Conservation (phyloP, 345 rosid genomes). For the Arabidopsis arenosa region DNA sequence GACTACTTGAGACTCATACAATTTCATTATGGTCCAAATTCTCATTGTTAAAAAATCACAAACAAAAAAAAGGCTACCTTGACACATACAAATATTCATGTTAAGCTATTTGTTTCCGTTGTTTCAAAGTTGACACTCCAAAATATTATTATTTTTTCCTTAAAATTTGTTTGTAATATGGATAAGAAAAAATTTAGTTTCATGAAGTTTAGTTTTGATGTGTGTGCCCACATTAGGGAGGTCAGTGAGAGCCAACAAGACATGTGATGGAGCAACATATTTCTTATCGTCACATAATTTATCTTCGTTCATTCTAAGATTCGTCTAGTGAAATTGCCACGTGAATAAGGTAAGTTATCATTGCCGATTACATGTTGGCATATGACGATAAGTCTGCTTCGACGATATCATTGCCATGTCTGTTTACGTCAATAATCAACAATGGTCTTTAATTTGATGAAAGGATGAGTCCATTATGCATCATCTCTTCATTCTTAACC, state of each 20-base stretch:
- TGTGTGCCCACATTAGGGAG: constrained; percentile 25
- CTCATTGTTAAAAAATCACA: constrained; percentile 1
- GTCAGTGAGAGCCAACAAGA: constrained; percentile 14
- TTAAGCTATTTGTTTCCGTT: neutral
- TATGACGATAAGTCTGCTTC: no score
- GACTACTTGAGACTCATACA: no score
- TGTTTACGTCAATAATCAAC: neutral
- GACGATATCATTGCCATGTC: neutral
- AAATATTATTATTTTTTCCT: neutral
- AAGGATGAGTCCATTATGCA: constrained; percentile 1
- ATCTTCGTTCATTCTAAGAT: constrained; percentile 3
- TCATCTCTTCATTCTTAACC: neutral
- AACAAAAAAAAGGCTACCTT: neutral
- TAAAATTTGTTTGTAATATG: no score
- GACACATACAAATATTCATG: no score
- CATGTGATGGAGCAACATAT: constrained; percentile 24
- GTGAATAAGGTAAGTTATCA: no score
- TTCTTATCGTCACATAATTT: constrained; percentile 1
- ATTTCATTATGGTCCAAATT: neutral
- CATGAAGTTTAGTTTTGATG: constrained; percentile 10
- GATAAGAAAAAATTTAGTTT: no score
- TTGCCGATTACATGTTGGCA: no score
- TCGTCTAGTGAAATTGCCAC: constrained; percentile 3
- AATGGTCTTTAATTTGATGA: neutral
- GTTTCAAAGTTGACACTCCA: neutral